phyloP scores from a whole-genome alignment of 2,329 filamentous ascomycete genomes.

The Fusarium nodosum region DNA sequence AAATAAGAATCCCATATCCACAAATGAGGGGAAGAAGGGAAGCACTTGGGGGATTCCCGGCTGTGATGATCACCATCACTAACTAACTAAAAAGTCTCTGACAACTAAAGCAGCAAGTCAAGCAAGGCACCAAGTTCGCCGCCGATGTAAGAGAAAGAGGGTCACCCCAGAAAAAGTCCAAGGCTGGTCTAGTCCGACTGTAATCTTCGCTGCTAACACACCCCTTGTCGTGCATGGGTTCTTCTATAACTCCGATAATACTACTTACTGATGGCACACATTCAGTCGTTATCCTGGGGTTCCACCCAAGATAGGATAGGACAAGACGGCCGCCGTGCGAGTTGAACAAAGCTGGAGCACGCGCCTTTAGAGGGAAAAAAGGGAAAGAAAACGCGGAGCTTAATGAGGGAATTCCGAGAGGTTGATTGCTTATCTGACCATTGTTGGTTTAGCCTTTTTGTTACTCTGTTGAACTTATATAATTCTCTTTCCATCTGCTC shows the following conservation, averaged over 20 bases:
- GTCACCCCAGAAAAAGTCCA: conserved; percentile 35
- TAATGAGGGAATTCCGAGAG: conserved; percentile 43
- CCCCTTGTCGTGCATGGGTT: not conserved
- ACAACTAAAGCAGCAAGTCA: not conserved
- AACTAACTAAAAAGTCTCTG: conserved; percentile 1
- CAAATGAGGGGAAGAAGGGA: conserved; percentile 41
- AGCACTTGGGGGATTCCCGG: conserved; percentile 24
- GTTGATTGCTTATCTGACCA: conserved; percentile 13
- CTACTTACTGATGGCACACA: not conserved
- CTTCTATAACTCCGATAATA: conserved; percentile 21
- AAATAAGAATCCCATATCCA: conserved; percentile 25
- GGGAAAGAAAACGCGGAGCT: conserved; percentile 34
- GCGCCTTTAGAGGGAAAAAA: conserved; percentile 7
- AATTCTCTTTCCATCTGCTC: conserved; percentile 33
- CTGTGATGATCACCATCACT: conserved; percentile 16
- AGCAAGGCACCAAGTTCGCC: conserved; percentile 34
- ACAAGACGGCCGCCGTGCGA: conserved; percentile 2
- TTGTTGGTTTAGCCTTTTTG: conserved; percentile 19
- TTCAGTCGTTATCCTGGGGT: conserved; percentile 14
- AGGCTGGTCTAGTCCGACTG: conserved; percentile 10
- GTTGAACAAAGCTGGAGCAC: conserved; percentile 11
- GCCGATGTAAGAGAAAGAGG: conserved; percentile 31
- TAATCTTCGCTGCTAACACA: not conserved
- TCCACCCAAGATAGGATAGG: conserved; percentile 30
- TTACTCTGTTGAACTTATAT: conserved; percentile 35